Conservation (phyloP, 2,329 filamentous ascomycete species). For the Aspergillus pseudoterreus region DNA sequence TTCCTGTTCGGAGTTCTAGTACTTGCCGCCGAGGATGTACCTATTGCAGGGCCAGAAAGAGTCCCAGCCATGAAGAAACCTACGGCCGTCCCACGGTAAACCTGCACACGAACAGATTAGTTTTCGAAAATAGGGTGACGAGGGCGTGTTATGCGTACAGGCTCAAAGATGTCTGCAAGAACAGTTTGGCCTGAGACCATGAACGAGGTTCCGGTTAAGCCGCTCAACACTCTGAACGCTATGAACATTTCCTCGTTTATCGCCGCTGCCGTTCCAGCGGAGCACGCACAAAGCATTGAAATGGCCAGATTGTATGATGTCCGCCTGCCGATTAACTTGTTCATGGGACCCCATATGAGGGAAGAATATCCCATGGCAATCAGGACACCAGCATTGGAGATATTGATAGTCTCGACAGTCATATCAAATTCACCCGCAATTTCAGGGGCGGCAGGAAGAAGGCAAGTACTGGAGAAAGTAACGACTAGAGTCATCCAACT, state of each 20-base stretch:
- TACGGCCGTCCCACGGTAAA: slow-evolving; percentile 41
- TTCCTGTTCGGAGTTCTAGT: too few relatives aligned
- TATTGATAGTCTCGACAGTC: slow-evolving; percentile 31
- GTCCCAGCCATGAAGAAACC: slow-evolving; percentile 44
- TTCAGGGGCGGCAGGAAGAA: slow-evolving; percentile 39
- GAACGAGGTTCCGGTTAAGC: slow-evolving; percentile 36
- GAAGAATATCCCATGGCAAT: slow-evolving; percentile 38
- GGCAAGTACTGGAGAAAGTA: slow-evolving; percentile 41
- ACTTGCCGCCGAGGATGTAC: too few relatives aligned
- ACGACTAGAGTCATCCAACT: slow-evolving; percentile 41
- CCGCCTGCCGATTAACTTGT: slow-evolving; percentile 26
- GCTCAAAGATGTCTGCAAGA: slow-evolving; percentile 38
- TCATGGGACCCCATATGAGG: slow-evolving; percentile 34
- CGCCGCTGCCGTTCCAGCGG: slow-evolving; percentile 29
- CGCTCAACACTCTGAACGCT: slow-evolving; percentile 32
- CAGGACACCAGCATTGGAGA: slow-evolving; percentile 36
- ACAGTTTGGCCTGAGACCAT: slow-evolving; percentile 40
- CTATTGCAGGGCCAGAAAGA: slow-evolving; percentile 40
- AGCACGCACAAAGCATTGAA: slow-evolving; percentile 28
- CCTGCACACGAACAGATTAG: slow-evolving; percentile 11
- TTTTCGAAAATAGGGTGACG: neutral
- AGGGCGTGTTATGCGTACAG: slow-evolving; percentile 19
- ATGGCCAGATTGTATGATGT: slow-evolving; percentile 33
- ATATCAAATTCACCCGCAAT: slow-evolving; percentile 38
- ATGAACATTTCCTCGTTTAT: slow-evolving; percentile 33